Conservation (phyloP, 805 yeast species). For the Starmerella scarabaei region DNA sequence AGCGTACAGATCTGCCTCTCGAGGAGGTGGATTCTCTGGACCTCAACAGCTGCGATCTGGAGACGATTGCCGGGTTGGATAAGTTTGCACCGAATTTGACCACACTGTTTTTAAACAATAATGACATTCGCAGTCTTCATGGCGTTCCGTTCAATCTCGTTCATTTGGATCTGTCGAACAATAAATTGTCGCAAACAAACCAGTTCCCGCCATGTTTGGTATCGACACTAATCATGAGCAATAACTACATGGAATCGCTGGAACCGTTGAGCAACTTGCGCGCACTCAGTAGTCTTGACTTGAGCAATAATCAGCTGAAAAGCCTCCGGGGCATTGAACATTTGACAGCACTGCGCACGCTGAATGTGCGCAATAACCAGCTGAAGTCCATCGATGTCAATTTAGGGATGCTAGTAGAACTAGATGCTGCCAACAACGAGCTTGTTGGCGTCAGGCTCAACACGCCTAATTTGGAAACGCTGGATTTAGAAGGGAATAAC, state of each 20-base stretch:
- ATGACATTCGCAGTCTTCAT: constrained; percentile 15
- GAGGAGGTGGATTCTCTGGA: constrained; percentile 12
- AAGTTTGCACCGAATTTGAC: constrained; percentile 16
- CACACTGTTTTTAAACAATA: constrained; percentile 12
- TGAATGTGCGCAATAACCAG: constrained; percentile 16
- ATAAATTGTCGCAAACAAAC: constrained; percentile 12
- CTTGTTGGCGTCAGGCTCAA: constrained; percentile 14
- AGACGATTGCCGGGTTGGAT: constrained; percentile 18
- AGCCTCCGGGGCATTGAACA: constrained; percentile 16
- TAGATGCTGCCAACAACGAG: constrained; percentile 18
- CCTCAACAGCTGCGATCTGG: constrained; percentile 15
- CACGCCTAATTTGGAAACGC: constrained; percentile 18
- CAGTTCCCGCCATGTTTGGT: constrained; percentile 17
- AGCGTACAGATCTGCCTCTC: constrained; percentile 3
- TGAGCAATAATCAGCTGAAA: constrained; percentile 16
- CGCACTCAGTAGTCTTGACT: constrained; percentile 18
- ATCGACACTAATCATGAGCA: constrained; percentile 16
- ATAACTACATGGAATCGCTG: constrained; percentile 17
- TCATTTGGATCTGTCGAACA: constrained; percentile 15
- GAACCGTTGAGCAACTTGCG: constrained; percentile 16
- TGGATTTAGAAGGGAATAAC: constrained; percentile 15
- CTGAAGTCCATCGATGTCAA: constrained; percentile 13
- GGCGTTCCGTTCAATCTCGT: constrained; percentile 19
- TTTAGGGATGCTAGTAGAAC: constrained; percentile 15
- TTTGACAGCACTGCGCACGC: constrained; percentile 16